phyloP scores from a whole-genome alignment of 139 green algal species.

The Dunaliella primolecta region DNA sequence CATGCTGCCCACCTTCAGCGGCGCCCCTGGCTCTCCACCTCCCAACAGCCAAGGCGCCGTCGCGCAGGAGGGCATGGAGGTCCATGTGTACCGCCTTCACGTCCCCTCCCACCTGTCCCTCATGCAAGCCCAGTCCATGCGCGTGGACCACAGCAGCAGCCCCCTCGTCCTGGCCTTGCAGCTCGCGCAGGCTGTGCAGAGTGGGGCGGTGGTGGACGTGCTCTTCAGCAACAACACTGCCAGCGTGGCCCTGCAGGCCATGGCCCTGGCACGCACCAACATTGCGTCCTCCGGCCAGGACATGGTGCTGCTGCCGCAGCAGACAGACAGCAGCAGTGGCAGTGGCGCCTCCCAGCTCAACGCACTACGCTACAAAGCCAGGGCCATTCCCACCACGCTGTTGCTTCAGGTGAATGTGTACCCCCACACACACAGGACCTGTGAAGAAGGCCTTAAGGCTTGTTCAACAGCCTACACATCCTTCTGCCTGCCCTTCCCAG shows the following conservation, averaged over 20 bases:
- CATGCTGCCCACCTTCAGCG: slow-evolving; percentile 10
- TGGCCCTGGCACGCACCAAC: slow-evolving; percentile 33
- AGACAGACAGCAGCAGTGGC: neutral
- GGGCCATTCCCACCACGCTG: neutral
- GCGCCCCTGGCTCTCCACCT: neutral
- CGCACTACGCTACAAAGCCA: neutral
- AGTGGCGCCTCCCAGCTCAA: neutral
- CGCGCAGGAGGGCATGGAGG: slow-evolving; percentile 12
- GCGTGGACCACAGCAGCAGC: slow-evolving; percentile 20
- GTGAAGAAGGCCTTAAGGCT: too few relatives aligned
- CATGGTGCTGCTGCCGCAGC: slow-evolving; percentile 21
- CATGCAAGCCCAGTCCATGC: slow-evolving; percentile 16
- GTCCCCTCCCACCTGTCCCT: slow-evolving; percentile 8
- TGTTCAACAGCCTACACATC: too few relatives aligned
- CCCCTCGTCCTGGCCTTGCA: slow-evolving; percentile 24
- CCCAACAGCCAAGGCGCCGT: neutral
- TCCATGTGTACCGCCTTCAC: slow-evolving; percentile 32
- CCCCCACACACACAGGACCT: too few relatives aligned
- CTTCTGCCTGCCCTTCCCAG: too few relatives aligned
- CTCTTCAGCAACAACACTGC: slow-evolving; percentile 21
- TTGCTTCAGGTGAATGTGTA: neutral
- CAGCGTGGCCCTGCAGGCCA: slow-evolving; percentile 32
- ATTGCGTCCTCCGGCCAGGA: slow-evolving; percentile 24
- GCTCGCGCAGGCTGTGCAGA: slow-evolving; percentile 1
- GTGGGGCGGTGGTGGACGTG: slow-evolving; percentile 19